Conservation (phyloP, 495 filamentous ascomycete genomes). For the Neurospora discreta region DNA sequence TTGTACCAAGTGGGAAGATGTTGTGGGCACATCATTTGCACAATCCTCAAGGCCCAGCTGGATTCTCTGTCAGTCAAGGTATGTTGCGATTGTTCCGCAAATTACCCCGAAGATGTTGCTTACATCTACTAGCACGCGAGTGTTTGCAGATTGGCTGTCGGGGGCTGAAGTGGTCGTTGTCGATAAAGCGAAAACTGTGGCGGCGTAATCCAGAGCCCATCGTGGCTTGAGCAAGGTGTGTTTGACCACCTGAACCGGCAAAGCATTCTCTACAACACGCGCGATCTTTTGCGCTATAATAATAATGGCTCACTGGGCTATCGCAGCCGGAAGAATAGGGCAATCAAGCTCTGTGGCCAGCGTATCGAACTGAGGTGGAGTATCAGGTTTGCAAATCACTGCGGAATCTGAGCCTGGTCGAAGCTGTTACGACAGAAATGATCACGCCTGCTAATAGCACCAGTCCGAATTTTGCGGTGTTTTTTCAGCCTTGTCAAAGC, state of each 20-base stretch:
- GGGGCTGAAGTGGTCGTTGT: too few species aligned
- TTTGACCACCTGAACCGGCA: not conserved
- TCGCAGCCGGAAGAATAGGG: constrained; percentile 27
- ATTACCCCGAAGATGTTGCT: too few species aligned
- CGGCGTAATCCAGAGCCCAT: constrained; percentile 36
- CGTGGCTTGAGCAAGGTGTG: constrained; percentile 5
- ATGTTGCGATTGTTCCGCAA: too few species aligned
- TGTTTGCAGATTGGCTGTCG: too few species aligned
- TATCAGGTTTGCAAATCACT: constrained; percentile 28
- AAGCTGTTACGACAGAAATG: not conserved
- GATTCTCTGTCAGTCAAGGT: too few species aligned
- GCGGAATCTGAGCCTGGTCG: not conserved
- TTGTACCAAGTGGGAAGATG: not conserved
- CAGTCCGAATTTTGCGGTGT: constrained; percentile 1
- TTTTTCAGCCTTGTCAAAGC: not conserved
- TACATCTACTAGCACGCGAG: too few species aligned
- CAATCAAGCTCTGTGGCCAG: constrained; percentile 30
- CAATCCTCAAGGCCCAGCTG: too few species aligned
- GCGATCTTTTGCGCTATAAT: constrained; percentile 46
- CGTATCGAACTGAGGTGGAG: constrained; percentile 44
- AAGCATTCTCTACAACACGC: constrained; percentile 44
- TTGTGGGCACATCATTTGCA: constrained; percentile 9
- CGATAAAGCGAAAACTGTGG: not conserved
- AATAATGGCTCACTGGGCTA: constrained; percentile 41
- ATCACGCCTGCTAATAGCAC: not conserved